Base-by-base conservation (phyloP, 257 asterid genomes). In the Pogostemon cablin region DNA sequence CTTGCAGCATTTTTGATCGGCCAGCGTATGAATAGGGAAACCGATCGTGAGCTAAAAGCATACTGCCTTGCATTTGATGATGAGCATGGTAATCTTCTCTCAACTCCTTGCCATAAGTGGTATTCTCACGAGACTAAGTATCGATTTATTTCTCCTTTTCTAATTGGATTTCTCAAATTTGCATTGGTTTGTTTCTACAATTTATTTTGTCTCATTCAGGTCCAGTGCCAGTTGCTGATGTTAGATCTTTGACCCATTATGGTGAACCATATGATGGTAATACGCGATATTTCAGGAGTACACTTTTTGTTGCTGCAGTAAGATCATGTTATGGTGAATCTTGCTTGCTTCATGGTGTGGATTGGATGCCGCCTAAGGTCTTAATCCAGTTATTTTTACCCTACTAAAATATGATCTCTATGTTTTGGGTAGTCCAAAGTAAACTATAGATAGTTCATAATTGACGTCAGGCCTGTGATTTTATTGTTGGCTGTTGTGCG, bases 341-440 rank as follows among this genome's bases (percentile, higher is more conserved):
- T 78, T 89, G 90, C 87, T 82, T 91, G 90, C 96, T 93, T 69
- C 99, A 93, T 72, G 99, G 99, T 65, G 95, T 87, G 72, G 99
- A 89, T 54, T 93, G 97, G 97, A 91, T 93, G 96, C 96, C 99
- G 39, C 99, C 99, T 46, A 93, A 93, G 96, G 97, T 93, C 70
- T 65, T 72, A 11, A 59, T 59, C 37, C 39, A 9, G 38, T 64
- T 69, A 72, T 4, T 40, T 49, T 71, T 65, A 17, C 80, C 73
- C 32, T 25, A 48, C 70, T 76, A 55, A 43, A 32, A 74, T 67
- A 67, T 40, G 9, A 48, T 73, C 63, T 68, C 20, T 38, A 52
- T 58, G 43, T 81, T 54, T 66, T 59, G 32, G 58, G 34, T 74
- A 65, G 32, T 59, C 46, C 25, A 41, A 55, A 64, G 42, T 58